phyloP scores from a whole-genome alignment of 2,329 filamentous ascomycete species.

The Metarhizium sp. region DNA sequence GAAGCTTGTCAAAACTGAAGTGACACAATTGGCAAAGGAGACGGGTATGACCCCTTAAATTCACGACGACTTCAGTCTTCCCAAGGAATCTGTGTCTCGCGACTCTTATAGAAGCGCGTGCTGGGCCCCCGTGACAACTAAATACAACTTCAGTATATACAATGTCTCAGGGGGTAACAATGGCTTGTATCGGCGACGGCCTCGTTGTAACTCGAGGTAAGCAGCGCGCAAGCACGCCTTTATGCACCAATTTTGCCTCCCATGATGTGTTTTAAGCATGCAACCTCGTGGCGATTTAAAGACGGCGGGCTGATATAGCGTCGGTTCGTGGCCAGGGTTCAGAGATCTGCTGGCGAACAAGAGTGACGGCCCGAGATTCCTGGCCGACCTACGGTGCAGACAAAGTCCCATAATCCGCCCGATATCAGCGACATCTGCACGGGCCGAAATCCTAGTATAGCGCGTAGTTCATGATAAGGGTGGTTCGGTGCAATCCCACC shows the following conservation, averaged over 20 bases:
- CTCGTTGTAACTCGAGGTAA: neutral
- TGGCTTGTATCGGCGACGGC: too few species aligned
- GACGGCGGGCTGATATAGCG: neutral
- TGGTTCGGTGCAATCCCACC: neutral
- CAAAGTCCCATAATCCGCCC: neutral
- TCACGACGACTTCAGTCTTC: neutral
- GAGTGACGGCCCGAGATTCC: neutral
- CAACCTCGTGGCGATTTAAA: neutral
- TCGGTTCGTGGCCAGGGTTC: neutral
- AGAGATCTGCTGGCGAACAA: neutral
- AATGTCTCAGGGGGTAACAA: neutral
- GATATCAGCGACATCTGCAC: neutral
- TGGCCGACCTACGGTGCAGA: neutral
- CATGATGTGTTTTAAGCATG: neutral
- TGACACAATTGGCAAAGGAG: too few species aligned
- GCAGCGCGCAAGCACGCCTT: neutral
- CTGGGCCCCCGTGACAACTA: neutral
- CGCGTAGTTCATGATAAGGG: too few species aligned
- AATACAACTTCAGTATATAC: neutral
- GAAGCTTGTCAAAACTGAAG: too few species aligned
- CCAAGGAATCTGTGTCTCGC: neutral
- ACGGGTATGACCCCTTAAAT: neutral
- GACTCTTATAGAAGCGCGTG: neutral
- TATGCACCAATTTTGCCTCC: neutral
- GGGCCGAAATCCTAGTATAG: too few species aligned